Evolutionary conservation across 371 early-diverging fungal genomes (phyloP).

Genomic region (Apophysomyces variabilis): DNA sequence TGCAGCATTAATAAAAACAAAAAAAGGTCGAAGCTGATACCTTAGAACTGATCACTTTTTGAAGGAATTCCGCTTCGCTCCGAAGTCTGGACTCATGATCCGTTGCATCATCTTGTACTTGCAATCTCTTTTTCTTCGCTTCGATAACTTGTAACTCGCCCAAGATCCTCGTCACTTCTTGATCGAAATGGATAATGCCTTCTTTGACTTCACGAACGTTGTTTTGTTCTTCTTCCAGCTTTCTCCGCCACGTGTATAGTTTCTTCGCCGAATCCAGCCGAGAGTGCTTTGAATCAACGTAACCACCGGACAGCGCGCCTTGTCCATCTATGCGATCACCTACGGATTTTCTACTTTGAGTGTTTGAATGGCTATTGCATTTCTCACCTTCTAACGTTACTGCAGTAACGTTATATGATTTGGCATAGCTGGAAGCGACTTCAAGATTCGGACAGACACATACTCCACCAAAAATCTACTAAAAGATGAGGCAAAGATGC

Average conservation of each 20-base stretch:
- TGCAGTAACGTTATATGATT: slow-evolving; percentile 75
- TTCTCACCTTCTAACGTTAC: slow-evolving; percentile 87
- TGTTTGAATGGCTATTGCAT: neutral
- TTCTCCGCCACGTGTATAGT: slow-evolving; percentile 41
- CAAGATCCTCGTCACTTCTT: slow-evolving; percentile 67
- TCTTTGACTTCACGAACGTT: slow-evolving; percentile 48
- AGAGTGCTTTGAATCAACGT: slow-evolving; percentile 74
- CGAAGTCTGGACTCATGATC: slow-evolving; percentile 53
- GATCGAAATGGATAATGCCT: slow-evolving; percentile 65
- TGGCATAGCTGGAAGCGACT: slow-evolving; percentile 80
- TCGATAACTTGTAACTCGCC: slow-evolving; percentile 56
- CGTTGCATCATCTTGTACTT: slow-evolving; percentile 56
- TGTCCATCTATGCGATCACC: slow-evolving; percentile 92
- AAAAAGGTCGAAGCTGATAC: slow-evolving; percentile 16
- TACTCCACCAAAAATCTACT: slow-evolving; percentile 85
- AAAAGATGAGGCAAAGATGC: neutral
- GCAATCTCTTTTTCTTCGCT: slow-evolving; percentile 51
- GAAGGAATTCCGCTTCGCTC: slow-evolving; percentile 60
- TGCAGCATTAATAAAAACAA: neutral
- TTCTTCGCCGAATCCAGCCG: slow-evolving; percentile 75
- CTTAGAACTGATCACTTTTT: slow-evolving; percentile 51
- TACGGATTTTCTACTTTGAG: slow-evolving; percentile 13
- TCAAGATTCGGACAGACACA: slow-evolving; percentile 90
- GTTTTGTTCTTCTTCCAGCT: slow-evolving; percentile 53
- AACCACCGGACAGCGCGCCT: slow-evolving; percentile 96